Evolutionary conservation across 805 yeast species (phyloP).

Genomic region (Candida hungchunana): DNA sequence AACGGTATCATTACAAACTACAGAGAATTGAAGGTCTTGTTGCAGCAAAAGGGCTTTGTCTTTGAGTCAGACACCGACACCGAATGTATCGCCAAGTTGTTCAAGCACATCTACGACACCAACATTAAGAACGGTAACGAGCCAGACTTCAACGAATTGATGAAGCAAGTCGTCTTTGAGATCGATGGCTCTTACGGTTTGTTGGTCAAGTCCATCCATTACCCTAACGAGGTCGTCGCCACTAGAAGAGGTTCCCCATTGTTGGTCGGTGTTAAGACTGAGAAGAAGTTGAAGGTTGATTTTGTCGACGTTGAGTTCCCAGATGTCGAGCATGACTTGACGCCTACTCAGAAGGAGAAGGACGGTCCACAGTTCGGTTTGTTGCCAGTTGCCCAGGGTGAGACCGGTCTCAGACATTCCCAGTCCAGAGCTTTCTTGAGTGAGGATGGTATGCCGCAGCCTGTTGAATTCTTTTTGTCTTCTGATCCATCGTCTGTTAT

Average conservation of each 20-base stretch:
- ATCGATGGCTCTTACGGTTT: constrained; percentile 97
- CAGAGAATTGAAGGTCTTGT: constrained; percentile 82
- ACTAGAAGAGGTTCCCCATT: constrained; percentile 98
- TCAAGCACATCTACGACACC: constrained; percentile 84
- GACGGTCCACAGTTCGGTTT: constrained; percentile 31
- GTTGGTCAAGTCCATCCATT: constrained; percentile 85
- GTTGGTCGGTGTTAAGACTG: constrained; percentile 95
- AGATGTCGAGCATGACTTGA: constrained; percentile 31
- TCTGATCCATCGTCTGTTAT: constrained; percentile 97
- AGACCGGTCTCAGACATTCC: constrained; percentile 65
- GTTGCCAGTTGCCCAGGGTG: constrained; percentile 54
- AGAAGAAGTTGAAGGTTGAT: constrained; percentile 91
- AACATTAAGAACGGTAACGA: constrained; percentile 67
- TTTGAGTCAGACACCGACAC: constrained; percentile 96
- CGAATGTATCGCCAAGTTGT: constrained; percentile 94
- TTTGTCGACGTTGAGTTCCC: constrained; percentile 98
- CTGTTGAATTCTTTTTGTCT: constrained; percentile 92
- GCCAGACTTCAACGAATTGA: constrained; percentile 84
- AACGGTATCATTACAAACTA: constrained; percentile 98
- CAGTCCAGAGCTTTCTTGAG: constrained; percentile 96
- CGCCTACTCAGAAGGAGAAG: constrained; percentile 18
- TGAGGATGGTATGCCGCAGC: constrained; percentile 89
- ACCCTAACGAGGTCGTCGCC: constrained; percentile 94
- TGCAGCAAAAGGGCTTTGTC: constrained; percentile 69
- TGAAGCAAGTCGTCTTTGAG: constrained; percentile 88